Evolutionary conservation across 805 yeast species (phyloP), one percentile per base, ranked within the genome.

Genomic region (Zygosaccharomyces gambellarensis): DNA sequence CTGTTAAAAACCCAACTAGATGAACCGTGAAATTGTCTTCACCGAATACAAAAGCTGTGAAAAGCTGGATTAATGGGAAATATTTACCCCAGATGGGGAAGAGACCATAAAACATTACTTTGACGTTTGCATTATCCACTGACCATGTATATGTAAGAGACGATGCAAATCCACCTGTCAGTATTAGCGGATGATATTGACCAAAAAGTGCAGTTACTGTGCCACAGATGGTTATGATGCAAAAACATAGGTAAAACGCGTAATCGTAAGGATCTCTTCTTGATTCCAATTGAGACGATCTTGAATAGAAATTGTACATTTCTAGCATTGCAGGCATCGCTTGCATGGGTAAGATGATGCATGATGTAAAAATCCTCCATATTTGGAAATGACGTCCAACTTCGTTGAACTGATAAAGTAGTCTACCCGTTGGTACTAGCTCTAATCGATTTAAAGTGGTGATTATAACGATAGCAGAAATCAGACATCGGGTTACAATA

Each of bases 61-160:
- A 51, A 11, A 66, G 50, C 31, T 67, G 74, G 59, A 48, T 62
- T 64, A 45, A 64, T 61, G 52, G 87, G 80, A 57, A 79, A 64
- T 56, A 82, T 70, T 58, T 83, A 73, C 46, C 85, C 80, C 65
- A 78, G 70, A 59, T 79, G 68, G 52, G 85, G 77, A 65, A 79
- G 59, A 59, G 77, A 53, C 72, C 71, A 59, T 80, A 72, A 58
- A 81, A 80, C 60, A 76, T 76, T 38, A 81, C 78, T 25, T 73
- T 71, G 28, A 76, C 71, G 61, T 79, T 74, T 61, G 80, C 75
- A 61, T 74, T 77, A 17, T 75, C 71, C 38, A 85, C 68, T 25
- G 84, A 77, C 87, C 87, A 83, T 22, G 82, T 74, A 59, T 74
- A 80, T 3, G 83, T 78, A 41, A 82, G 70, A 42, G 60, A 53